A percentile compares a stretch with the other conserved stretches of the same genome.
Conservation (phyloP, 2,329 filamentous ascomycete genomes). For the Biscogniauxia mediterranea region DNA sequence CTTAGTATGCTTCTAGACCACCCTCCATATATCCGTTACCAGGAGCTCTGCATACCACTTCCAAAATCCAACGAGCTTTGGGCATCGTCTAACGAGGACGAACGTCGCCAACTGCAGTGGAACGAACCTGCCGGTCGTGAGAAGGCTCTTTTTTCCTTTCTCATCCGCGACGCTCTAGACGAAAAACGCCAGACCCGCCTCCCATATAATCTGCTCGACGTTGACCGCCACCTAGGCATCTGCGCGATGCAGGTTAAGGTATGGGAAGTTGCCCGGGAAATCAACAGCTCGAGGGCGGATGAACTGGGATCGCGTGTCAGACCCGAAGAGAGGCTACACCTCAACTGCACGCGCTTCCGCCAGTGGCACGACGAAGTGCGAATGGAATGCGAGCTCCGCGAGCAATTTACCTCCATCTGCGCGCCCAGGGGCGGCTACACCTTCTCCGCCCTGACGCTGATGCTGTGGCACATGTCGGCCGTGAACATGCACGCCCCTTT, state of each 20-base stretch:
- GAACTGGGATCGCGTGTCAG: conserved; percentile 11
- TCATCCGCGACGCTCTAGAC: conserved; percentile 18
- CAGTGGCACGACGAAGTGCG: conserved; percentile 7
- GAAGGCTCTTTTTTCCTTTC: conserved; percentile 22
- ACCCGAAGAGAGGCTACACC: not conserved
- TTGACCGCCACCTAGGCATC: conserved; percentile 19
- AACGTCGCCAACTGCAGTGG: conserved; percentile 19
- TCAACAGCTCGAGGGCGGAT: conserved; percentile 17
- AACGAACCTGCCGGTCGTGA: conserved; percentile 20
- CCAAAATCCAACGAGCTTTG: conserved; percentile 18
- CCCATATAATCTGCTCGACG: conserved; percentile 17
- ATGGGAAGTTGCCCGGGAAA: conserved; percentile 19
- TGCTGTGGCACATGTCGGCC: conserved; percentile 8
- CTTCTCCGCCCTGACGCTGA: not conserved
- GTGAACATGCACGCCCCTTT: conserved; percentile 16
- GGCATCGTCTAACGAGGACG: conserved; percentile 14
- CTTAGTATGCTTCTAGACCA: conserved; percentile 19
- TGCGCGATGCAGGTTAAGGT: conserved; percentile 16
- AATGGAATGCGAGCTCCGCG: conserved; percentile 9
- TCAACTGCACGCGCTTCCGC: conserved; percentile 8
- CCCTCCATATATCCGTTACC: conserved; percentile 17
- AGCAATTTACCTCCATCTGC: not conserved
- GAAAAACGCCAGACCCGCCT: conserved; percentile 5
- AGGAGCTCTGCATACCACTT: conserved; percentile 20
- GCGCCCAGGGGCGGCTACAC: not conserved